Conservation (phyloP, 306 rosid species). For the Senna siamea region DNA sequence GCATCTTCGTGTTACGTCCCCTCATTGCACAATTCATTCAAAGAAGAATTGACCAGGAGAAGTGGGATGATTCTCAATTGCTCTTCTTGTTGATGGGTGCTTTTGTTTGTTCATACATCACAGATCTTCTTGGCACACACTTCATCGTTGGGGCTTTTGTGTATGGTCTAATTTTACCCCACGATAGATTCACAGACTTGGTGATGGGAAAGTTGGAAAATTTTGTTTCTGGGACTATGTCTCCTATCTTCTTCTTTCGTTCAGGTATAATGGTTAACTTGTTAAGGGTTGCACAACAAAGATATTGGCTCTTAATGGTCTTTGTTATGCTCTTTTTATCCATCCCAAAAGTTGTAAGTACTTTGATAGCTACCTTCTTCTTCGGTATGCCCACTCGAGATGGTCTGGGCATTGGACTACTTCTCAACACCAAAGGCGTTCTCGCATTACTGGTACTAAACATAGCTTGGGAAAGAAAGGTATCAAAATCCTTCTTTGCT, state of each 20-base stretch:
- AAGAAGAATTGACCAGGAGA: constrained; percentile 14
- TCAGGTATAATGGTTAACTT: constrained; percentile 37
- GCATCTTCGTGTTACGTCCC: constrained; percentile 37
- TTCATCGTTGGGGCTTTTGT: constrained; percentile 54
- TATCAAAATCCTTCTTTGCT: neutral
- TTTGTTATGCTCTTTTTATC: constrained; percentile 14
- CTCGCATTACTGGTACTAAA: neutral
- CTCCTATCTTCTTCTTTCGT: constrained; percentile 45
- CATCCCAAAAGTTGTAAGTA: constrained; percentile 40
- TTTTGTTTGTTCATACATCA: constrained; percentile 27
- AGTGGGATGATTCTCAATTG: constrained; percentile 35
- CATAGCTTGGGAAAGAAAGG: constrained; percentile 2
- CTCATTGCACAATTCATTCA: constrained; percentile 9
- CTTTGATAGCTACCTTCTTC: constrained; percentile 21
- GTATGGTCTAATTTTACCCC: constrained; percentile 48
- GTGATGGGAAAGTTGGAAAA: constrained; percentile 47
- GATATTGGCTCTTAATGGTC: neutral
- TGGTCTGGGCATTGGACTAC: constrained; percentile 15
- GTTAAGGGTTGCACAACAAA: fast-evolving
- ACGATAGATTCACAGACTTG: constrained; percentile 41
- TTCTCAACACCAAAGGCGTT: constrained; percentile 21
- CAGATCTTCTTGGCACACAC: constrained; percentile 50
- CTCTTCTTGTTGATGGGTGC: constrained; percentile 40
- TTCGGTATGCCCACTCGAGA: constrained; percentile 38
- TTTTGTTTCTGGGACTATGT: constrained; percentile 34